Base-by-base conservation (phyloP, 1,284 basidiomycete genomes). In the Bothia castanella region DNA sequence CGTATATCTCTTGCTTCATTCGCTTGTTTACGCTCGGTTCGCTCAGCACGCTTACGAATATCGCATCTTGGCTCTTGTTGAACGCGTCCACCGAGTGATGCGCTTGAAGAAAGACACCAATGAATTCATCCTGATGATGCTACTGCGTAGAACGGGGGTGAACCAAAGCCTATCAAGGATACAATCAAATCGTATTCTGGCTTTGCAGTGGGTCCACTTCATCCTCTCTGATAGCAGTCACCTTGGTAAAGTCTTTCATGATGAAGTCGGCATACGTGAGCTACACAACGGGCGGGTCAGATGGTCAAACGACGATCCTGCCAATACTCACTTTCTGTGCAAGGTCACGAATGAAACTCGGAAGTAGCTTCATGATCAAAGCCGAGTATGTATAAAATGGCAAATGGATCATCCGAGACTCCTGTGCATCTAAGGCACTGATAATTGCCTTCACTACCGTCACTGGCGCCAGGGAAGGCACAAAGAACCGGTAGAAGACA, bases 401-500 rank as follows among this genome's bases (percentile, higher is more conserved):
- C 59, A 92, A 59, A 57, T 80, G 72, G 49, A 95, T 78, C 14
- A 77, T 79, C 48, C 79, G 76, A 13, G 84, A 86, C 61, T 92
- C 83, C 53, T 87, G 83, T 37, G 82, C 80, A 62, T 94, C 89
- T 40, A 97, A 67, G 1, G 85, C 83, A 11, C 79, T 70, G 47
- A 96, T 87, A 59, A 96, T 82, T n/a, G 73, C 74, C 64, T 92
- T 90, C 47, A 89, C 90, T 6, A 97, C 75, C 2, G 79, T 72
- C 39, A 89, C 75, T 0, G 92, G 87, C 42, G 78, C 74, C 12
- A 94, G 62, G 23, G 83, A 80, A 1, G 92, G 92, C 35, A 83
- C 76, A 58, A 92, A 75, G 72, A 94, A 94, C 47, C 75, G 76
- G 69, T 79, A 82, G 32, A 85, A 62, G 43, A 71, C 61, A 45